These are phyloP conservation scores for Coemansia sp. DNA, from an alignment of 192 early-diverging fungal genomes.

Conservation along the genomic window DNA sequence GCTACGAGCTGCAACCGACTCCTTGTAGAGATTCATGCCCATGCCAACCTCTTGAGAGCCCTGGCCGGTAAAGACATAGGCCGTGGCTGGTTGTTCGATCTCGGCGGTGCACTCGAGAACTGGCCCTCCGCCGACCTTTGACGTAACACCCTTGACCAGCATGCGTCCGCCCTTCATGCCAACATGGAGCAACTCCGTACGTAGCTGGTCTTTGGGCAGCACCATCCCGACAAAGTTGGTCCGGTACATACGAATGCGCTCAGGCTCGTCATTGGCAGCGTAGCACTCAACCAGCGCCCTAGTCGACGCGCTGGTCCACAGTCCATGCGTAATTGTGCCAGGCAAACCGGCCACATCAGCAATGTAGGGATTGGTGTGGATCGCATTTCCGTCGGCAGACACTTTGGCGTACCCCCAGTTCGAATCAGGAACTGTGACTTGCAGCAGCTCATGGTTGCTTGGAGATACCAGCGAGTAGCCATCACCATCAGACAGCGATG, in stretches of 20 bases:
- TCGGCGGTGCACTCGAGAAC: slow-evolving; percentile 82
- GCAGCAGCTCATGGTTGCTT: not conserved
- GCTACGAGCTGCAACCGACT: slow-evolving; percentile 75
- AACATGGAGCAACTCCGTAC: slow-evolving; percentile 82
- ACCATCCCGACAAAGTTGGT: slow-evolving; percentile 91
- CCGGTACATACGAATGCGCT: slow-evolving; percentile 77
- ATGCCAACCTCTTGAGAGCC: slow-evolving; percentile 94
- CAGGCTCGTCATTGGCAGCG: slow-evolving; percentile 85
- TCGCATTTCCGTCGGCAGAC: slow-evolving; percentile 87
- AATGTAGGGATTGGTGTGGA: slow-evolving; percentile 94
- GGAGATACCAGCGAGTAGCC: slow-evolving; percentile 47
- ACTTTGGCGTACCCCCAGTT: slow-evolving; percentile 81
- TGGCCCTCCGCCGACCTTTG: slow-evolving; percentile 68
- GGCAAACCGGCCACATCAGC: slow-evolving; percentile 85
- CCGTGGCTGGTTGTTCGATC: slow-evolving; percentile 86
- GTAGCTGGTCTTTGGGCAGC: slow-evolving; percentile 80
- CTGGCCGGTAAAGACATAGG: slow-evolving; percentile 97
- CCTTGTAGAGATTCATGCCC: slow-evolving; percentile 92
- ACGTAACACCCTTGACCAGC: slow-evolving; percentile 84
- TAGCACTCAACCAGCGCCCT: slow-evolving; percentile 88
- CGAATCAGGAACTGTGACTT: slow-evolving; percentile 61
- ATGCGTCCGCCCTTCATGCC: slow-evolving; percentile 93
- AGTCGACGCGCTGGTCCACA: slow-evolving; percentile 93
- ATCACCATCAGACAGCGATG: slow-evolving; percentile 73
- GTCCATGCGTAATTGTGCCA: slow-evolving; percentile 90